Conservation (phyloP, 768 basidiomycete genomes). For the Kwoniella dejecticola region DNA sequence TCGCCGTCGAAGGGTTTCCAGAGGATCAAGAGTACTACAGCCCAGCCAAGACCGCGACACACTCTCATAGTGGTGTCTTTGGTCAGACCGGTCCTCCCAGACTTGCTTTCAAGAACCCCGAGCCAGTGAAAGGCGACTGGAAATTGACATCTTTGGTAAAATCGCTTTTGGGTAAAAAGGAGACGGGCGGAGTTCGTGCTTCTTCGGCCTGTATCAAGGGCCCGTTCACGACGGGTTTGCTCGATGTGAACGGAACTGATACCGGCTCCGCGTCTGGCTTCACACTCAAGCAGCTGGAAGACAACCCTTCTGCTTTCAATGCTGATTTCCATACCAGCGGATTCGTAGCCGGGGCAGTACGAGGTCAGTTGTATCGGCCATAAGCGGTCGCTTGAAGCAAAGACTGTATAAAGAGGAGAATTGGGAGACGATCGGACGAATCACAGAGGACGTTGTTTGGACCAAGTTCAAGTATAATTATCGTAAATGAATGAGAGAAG, state of each 20-base stretch:
- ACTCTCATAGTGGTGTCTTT: conserved; percentile 39
- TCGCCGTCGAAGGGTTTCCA: not conserved
- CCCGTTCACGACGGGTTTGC: conserved; percentile 53
- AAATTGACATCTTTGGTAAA: conserved; percentile 35
- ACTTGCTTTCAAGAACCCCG: conserved; percentile 55
- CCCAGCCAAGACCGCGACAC: conserved; percentile 47
- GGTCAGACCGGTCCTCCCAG: conserved; percentile 52
- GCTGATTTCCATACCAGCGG: conserved; percentile 52
- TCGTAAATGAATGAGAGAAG: no score
- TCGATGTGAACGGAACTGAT: conserved; percentile 46
- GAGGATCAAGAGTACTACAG: conserved; percentile 36
- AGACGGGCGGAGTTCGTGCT: conserved; percentile 14
- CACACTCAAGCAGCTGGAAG: conserved; percentile 49
- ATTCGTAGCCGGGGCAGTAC: conserved; percentile 55
- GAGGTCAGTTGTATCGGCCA: conserved; percentile 43
- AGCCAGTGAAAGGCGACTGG: conserved; percentile 28
- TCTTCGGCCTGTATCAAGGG: conserved; percentile 50
- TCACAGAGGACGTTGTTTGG: no score
- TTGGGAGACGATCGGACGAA: no score
- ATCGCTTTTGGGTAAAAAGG: not conserved
- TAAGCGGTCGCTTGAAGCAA: no score
- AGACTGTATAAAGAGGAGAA: no score
- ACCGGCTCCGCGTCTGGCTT: conserved; percentile 21
- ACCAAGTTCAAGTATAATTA: not conserved
- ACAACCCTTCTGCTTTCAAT: conserved; percentile 52